Evolutionary conservation across 257 asterid genomes (phyloP).

Genomic region (Eustoma russellianum): DNA sequence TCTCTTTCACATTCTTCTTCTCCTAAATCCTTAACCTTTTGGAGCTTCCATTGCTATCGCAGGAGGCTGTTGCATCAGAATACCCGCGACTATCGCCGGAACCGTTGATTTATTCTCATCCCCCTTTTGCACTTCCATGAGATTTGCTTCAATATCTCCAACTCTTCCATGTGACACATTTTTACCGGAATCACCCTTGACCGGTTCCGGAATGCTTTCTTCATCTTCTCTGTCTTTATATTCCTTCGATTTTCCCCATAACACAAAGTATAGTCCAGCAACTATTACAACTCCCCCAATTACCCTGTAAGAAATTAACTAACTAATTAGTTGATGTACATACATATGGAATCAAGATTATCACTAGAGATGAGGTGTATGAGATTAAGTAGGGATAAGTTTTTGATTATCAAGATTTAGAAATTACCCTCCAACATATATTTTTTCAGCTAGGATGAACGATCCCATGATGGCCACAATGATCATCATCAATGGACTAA

Average conservation of each 20-base stretch:
- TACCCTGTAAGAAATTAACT: slow-evolving; percentile 18
- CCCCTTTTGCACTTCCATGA: slow-evolving; percentile 18
- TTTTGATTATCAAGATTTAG: too few species aligned
- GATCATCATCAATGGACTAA: slow-evolving; percentile 91
- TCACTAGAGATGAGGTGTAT: too few species aligned
- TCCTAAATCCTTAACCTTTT: slow-evolving; percentile 10
- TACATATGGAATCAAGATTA: too few species aligned
- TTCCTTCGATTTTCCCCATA: slow-evolving; percentile 58
- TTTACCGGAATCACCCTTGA: slow-evolving; percentile 23
- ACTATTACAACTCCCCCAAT: slow-evolving; percentile 44
- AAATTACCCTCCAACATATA: slow-evolving; percentile 73
- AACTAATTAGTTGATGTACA: too few species aligned
- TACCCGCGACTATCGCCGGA: slow-evolving; percentile 31
- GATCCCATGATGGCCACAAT: slow-evolving; percentile 87
- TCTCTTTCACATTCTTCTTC: background rate
- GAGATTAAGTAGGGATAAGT: too few species aligned
- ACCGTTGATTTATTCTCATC: slow-evolving; percentile 18
- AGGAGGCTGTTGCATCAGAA: slow-evolving; percentile 42
- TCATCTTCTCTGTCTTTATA: slow-evolving; percentile 32
- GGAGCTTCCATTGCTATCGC: slow-evolving; percentile 57
- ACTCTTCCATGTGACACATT: slow-evolving; percentile 5
- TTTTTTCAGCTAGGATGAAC: slow-evolving; percentile 67
- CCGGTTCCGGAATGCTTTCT: slow-evolving; percentile 33
- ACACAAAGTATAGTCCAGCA: slow-evolving; percentile 38
- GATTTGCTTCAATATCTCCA: slow-evolving; percentile 57